Evolutionary conservation across 2,329 filamentous ascomycete species (phyloP).

Genomic region (Chrysoporthe puriensis): DNA sequence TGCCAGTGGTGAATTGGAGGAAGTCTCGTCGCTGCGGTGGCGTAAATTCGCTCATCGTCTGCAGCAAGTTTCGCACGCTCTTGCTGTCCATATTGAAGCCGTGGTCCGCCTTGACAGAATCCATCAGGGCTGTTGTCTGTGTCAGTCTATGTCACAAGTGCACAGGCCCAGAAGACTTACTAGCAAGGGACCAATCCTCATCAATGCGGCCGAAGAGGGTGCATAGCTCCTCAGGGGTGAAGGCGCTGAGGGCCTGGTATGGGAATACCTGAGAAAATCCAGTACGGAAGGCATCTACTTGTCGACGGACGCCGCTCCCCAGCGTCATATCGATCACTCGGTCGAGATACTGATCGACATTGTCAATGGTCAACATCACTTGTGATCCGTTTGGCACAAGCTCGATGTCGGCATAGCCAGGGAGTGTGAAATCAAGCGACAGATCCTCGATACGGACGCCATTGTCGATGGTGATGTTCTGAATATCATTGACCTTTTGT

Average conservation of each 20-base stretch:
- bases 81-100: conserved; percentile 98
- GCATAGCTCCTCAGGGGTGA: conserved; percentile 93
- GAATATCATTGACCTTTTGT: conserved; percentile 72
- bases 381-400: conserved; percentile 76
- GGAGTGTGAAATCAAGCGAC: conserved; percentile 90
- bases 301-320: conserved; percentile 82
- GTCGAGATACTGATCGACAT: conserved; percentile 87
- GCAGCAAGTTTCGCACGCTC: conserved; percentile 89
- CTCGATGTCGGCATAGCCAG: conserved; percentile 87
- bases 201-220: conserved; percentile 91
- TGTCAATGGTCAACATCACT: conserved; percentile 80
- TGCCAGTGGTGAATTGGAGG: conserved; percentile 96
- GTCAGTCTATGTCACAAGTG: conserved; percentile 30
- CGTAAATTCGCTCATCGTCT: conserved; percentile 89
- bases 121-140: conserved; percentile 74
- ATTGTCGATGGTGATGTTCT: conserved; percentile 73
- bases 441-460: conserved; percentile 78
- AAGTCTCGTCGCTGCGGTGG: conserved; percentile 83
- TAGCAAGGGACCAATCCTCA: conserved; percentile 97
- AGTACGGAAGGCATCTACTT: conserved; percentile 86
- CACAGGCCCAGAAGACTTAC: conserved; percentile 56
- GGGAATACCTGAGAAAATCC: conserved; percentile 97
- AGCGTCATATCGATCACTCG: conserved; percentile 90
- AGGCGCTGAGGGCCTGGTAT: conserved; percentile 87
- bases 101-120: conserved; percentile 98